Percentiles rank a stretch among this genome's conserved stretches.
Evolutionary conservation across 1,139 yeast species (phyloP).

Genomic region (Yamadazyma diddensiae): DNA sequence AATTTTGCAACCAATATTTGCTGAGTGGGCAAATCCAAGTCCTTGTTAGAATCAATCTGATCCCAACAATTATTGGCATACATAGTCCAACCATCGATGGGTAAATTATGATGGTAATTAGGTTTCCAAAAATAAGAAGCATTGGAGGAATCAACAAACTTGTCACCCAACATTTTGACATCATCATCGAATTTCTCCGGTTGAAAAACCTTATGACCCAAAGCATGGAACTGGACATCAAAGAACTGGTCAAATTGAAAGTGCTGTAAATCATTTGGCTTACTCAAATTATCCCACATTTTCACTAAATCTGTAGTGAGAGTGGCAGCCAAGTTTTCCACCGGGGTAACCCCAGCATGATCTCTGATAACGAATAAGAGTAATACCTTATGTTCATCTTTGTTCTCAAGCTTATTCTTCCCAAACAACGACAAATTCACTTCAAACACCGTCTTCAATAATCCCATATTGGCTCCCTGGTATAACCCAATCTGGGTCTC

Average conservation of each 20-base stretch:
- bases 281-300: slow-evolving; percentile 76
- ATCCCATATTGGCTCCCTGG: slow-evolving; percentile 97
- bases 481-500: slow-evolving; percentile 95
- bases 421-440: slow-evolving; percentile 85
- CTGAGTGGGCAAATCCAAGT: slow-evolving; percentile 93
- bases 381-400: slow-evolving; percentile 60
- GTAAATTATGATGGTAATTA: slow-evolving; percentile 79
- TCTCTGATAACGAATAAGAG: slow-evolving; percentile 89
- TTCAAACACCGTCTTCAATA: slow-evolving; percentile 92
- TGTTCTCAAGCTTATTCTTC: slow-evolving; percentile 30
- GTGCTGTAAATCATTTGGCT: slow-evolving; percentile 61
- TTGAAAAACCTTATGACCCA: slow-evolving; percentile 83
- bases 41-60: slow-evolving; percentile 88
- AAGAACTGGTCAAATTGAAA: slow-evolving; percentile 70
- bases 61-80: slow-evolving; percentile 93
- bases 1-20: slow-evolving; percentile 92
- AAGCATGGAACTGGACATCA: slow-evolving; percentile 76
- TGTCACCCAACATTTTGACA: slow-evolving; percentile 62
- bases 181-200: slow-evolving; percentile 68
- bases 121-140: slow-evolving; percentile 56
- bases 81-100: slow-evolving; percentile 94
- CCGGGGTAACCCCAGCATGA: slow-evolving; percentile 84
- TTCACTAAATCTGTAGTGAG: slow-evolving; percentile 65
- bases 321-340: slow-evolving; percentile 66
- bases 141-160: slow-evolving; percentile 39